Conservation (phyloP, 805 yeast genomes). For the Candida xiaguanensis region DNA sequence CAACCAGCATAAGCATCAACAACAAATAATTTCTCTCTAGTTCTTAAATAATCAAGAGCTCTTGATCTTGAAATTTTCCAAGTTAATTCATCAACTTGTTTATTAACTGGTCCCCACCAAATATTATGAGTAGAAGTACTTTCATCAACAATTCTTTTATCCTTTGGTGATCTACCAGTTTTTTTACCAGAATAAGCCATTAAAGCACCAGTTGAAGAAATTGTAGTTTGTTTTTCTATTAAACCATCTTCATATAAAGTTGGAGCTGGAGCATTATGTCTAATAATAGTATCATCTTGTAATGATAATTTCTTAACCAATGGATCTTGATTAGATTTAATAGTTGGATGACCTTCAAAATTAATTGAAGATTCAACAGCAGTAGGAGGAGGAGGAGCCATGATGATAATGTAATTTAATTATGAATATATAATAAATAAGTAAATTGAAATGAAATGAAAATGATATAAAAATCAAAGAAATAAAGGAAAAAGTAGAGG, state of each 20-base stretch:
- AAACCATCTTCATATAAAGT: constrained; percentile 92
- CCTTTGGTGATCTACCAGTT: constrained; percentile 98
- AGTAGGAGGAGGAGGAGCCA: constrained; percentile 46
- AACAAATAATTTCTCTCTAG: constrained; percentile 89
- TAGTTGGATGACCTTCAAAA: constrained; percentile 37
- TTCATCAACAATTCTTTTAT: constrained; percentile 96
- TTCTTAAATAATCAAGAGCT: constrained; percentile 94
- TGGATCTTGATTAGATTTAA: constrained; percentile 38
- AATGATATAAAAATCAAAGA: constrained; percentile 1
- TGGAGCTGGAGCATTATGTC: constrained; percentile 93
- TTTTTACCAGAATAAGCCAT: constrained; percentile 94
- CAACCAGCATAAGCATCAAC: constrained; percentile 98
- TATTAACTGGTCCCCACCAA: constrained; percentile 99
- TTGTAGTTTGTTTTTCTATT: constrained; percentile 84
- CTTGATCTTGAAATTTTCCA: constrained; percentile 96
- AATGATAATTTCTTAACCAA: constrained; percentile 42
- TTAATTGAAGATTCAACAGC: constrained; percentile 44
- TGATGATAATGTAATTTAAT: constrained; percentile 10
- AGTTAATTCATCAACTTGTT: constrained; percentile 87
- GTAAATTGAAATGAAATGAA: neutral
- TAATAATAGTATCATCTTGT: constrained; percentile 60
- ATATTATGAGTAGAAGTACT: constrained; percentile 75
- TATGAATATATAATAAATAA: neutral
- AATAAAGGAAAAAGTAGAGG: neutral
- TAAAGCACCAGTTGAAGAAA: constrained; percentile 89